phyloP scores from a whole-genome alignment of 768 basidiomycete species.

The Rhodocollybia butyracea region DNA sequence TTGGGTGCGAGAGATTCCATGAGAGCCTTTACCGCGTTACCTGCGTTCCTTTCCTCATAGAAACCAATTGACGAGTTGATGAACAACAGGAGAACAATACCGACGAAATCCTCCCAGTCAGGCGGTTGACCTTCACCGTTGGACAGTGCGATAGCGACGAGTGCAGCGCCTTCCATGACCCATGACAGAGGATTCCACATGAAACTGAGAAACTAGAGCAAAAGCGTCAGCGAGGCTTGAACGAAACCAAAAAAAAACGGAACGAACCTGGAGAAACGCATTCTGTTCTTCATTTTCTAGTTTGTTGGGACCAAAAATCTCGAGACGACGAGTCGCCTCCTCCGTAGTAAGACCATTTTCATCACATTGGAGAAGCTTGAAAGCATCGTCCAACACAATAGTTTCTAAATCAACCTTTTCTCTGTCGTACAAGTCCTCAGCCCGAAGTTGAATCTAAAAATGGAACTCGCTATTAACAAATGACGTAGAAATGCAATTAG shows the following conservation, averaged over 20 bases:
- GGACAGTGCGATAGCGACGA: constrained; percentile 93
- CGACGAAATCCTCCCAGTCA: constrained; percentile 97
- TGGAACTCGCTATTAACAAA: background rate
- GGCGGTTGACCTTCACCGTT: constrained; percentile 86
- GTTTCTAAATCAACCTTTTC: constrained; percentile 99
- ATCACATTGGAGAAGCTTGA: constrained; percentile 90
- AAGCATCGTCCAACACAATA: constrained; percentile 94
- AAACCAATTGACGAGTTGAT: constrained; percentile 98
- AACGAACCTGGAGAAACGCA: constrained; percentile 75
- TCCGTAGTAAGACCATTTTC: constrained; percentile 72
- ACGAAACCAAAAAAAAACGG: constrained; percentile 2
- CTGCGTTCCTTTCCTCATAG: constrained; percentile 96
- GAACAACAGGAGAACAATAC: constrained; percentile 88
- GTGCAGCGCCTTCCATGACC: constrained; percentile 98
- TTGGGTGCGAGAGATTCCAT: constrained; percentile 99
- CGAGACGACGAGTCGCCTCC: constrained; percentile 82
- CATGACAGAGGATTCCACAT: constrained; percentile 99
- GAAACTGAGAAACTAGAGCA: constrained; percentile 78
- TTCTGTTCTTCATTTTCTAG: constrained; percentile 90
- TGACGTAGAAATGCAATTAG: constrained; percentile 7
- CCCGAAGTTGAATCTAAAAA: constrained; percentile 76
- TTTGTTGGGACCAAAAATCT: constrained; percentile 95
- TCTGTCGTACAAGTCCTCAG: constrained; percentile 94
- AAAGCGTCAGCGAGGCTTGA: background rate
- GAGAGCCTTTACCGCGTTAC: constrained; percentile 98